Evolutionary conservation across 1,284 basidiomycete species (phyloP), one percentile per base, ranked within the genome.

Genomic region (Ceraceosorus bombacis): DNA sequence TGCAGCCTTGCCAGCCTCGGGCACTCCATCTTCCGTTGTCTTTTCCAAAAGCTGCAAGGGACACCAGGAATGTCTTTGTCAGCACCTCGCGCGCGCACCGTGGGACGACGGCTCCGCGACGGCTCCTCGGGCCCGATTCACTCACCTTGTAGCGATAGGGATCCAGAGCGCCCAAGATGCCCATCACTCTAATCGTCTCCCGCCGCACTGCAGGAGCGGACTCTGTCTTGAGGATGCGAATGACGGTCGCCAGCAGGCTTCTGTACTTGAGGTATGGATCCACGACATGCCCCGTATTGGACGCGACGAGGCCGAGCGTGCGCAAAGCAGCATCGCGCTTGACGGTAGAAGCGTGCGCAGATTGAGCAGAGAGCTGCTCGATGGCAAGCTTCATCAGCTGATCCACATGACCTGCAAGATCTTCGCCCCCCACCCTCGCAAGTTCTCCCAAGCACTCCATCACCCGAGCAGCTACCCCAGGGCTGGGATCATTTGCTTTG

Each of bases 131-230:
- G 84, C 0, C 86, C 83, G 27, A 27, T 27, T 3, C 27, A 27
- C 27, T 27, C 27, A 27, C 27, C 79, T 75, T 93, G 72, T 94
- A 88, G 71, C 88, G 83, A 79, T 97, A 98, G 0, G 95, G 95
- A 78, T 99, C 95, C 40, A 98, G 81, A n/a, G 95, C 95, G 62
- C 95, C 95, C 4, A 99, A 82, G 62, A 96, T 92, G 65, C 95
- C 95, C 71, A 99, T 84, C 3, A 96, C 94, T 68, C 93, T 88
- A 64, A 98, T 82, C 80, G 76, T 91, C 73, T 98, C 95, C 49
- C 94, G 82, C 52, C 90, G 83, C 56, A 77, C 74, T 1, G 82
- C 79, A 63, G 85, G 85, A 37, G 82, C 84, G 8, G 84, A 85
- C 74, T 98, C 95, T 10, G 88, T 88, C 74, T 88, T 85, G 60